Conservation (phyloP, 768 basidiomycete species). For the Lyophyllum shimeji region DNA sequence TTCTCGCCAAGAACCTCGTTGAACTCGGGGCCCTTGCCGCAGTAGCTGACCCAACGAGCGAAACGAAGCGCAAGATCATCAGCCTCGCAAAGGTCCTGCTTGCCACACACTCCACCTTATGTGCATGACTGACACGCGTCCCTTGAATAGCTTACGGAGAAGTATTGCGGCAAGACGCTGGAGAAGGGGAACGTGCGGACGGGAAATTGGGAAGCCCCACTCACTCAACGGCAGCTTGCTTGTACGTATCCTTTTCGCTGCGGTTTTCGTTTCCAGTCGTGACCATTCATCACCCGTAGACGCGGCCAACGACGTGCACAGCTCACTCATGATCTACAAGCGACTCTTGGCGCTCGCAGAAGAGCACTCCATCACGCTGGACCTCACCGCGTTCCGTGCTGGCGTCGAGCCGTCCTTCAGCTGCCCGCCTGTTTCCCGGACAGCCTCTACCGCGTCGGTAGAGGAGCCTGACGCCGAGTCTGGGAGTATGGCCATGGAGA, state of each 20-base stretch:
- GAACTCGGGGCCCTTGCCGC: constrained; percentile 33
- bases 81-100: constrained; percentile 32
- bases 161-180: constrained; percentile 30
- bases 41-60: constrained; percentile 26
- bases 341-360: constrained; percentile 26
- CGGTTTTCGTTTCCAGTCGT: background rate
- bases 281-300: constrained; percentile 21
- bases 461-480: background rate
- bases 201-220: constrained; percentile 33
- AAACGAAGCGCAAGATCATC: constrained; percentile 26
- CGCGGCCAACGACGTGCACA: constrained; percentile 39
- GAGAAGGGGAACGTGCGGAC: constrained; percentile 28
- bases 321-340: constrained; percentile 28
- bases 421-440: background rate
- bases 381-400: constrained; percentile 6
- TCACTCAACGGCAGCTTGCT: constrained; percentile 23
- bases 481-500: background rate
- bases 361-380: constrained; percentile 16
- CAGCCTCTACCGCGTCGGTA: background rate
- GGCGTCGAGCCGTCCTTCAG: constrained; percentile 4
- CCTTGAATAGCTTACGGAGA: constrained; percentile 26
- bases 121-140: background rate
- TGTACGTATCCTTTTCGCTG: constrained; percentile 19
- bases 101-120: no score
- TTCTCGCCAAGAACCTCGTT: constrained; percentile 31